Percentiles rank a stretch among this genome's conserved stretches.
These are phyloP conservation scores for Metroxylon sagu DNA, from an alignment of 176 grass and related monocot species.

Conservation along the genomic window DNA sequence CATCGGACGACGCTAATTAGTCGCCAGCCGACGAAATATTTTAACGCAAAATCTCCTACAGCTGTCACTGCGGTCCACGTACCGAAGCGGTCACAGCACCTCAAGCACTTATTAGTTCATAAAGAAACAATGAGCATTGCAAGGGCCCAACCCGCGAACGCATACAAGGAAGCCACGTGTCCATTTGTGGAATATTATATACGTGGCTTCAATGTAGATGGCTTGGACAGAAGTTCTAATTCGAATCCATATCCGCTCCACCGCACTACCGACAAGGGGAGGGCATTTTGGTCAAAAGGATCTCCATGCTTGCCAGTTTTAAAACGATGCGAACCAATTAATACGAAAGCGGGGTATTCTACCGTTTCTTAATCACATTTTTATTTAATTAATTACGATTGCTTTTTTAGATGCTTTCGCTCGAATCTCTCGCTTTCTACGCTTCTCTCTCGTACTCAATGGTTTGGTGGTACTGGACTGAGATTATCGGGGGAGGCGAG, in stretches of 20 bases:
- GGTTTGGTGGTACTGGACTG: too few species aligned
- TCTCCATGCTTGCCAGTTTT: slow-evolving; percentile 8
- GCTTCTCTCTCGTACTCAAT: too few species aligned
- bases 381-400: slow-evolving; percentile 3
- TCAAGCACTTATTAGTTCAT: too few species aligned
- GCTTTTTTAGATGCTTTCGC: not conserved
- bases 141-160: too few species aligned
- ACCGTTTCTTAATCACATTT: not conserved
- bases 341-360: not conserved
- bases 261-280: not conserved
- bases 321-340: not conserved
- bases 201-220: not conserved
- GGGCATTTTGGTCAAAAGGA: slow-evolving; percentile 22
- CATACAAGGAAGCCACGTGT: not conserved
- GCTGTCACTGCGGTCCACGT: too few species aligned
- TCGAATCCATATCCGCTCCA: too few species aligned
- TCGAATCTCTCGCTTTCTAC: not conserved
- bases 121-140: too few species aligned
- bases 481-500: not conserved
- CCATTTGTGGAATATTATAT: slow-evolving; percentile 1
- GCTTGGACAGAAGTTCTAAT: too few species aligned
- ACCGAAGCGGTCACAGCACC: too few species aligned
- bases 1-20: too few species aligned
- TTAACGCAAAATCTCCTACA: too few species aligned
- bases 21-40: too few species aligned